Evolutionary conservation across 163 green algal genomes (phyloP).

Genomic region (Chlamydomonas reinhardtii): DNA sequence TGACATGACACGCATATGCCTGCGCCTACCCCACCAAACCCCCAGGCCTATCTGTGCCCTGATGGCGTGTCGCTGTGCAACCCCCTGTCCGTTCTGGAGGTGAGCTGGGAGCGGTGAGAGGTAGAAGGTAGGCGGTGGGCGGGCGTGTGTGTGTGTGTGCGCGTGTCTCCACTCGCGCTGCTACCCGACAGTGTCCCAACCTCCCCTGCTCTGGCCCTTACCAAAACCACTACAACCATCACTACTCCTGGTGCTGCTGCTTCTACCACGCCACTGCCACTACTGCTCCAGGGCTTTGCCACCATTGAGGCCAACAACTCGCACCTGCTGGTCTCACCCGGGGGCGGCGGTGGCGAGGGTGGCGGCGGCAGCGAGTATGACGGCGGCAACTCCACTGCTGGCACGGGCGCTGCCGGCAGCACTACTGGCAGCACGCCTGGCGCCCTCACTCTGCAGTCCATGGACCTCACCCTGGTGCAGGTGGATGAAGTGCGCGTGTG

Average conservation of each 20-base stretch:
- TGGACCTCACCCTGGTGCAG: not conserved
- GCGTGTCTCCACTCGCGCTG: too few relatives aligned
- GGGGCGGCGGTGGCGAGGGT: too few relatives aligned
- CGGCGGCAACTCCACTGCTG: not conserved
- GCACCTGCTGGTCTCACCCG: not conserved
- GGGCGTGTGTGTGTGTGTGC: too few relatives aligned
- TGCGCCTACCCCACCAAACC: not conserved
- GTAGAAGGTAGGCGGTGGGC: too few relatives aligned
- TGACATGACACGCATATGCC: too few relatives aligned
- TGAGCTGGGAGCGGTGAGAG: not conserved
- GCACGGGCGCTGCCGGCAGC: too few relatives aligned
- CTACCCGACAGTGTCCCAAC: too few relatives aligned
- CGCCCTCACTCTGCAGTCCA: too few relatives aligned
- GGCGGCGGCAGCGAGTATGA: too few relatives aligned
- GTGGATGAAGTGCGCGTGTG: not conserved
- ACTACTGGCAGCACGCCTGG: not conserved
- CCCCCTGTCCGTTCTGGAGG: not conserved
- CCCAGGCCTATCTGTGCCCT: constrained; percentile 20
- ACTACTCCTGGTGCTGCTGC: too few relatives aligned
- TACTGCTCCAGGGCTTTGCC: not conserved
- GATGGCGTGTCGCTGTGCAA: constrained; percentile 15
- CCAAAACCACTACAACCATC: too few relatives aligned
- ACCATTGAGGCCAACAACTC: constrained; percentile 43
- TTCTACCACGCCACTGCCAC: not conserved
- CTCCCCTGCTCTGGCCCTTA: too few relatives aligned